Evolutionary conservation across 306 rosid species (phyloP).

Genomic region (Citrullus mucosospermus): DNA sequence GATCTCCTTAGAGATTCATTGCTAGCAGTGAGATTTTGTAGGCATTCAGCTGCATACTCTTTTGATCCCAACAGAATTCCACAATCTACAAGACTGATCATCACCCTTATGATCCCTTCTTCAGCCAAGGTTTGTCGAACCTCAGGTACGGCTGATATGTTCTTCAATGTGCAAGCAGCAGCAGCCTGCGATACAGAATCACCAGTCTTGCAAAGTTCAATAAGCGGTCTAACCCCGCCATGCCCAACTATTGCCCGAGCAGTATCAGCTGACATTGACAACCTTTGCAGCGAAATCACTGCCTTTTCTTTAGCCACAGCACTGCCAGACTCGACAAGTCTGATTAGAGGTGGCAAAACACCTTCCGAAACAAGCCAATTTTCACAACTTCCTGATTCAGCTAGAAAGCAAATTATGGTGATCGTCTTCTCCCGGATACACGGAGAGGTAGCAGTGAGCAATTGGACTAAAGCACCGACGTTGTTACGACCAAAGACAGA

Average conservation of each 20-base stretch:
- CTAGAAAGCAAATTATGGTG: slow-evolving; percentile 58
- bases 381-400: slow-evolving; percentile 60
- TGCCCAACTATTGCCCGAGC: slow-evolving; percentile 82
- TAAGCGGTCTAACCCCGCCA: slow-evolving; percentile 58
- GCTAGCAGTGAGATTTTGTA: slow-evolving; percentile 85
- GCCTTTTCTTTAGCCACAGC: slow-evolving; percentile 71
- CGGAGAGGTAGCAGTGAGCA: slow-evolving; percentile 81
- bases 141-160: slow-evolving; percentile 65
- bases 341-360: slow-evolving; percentile 71
- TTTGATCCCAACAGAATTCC: slow-evolving; percentile 75
- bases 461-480: slow-evolving; percentile 58
- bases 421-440: slow-evolving; percentile 64
- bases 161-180: slow-evolving; percentile 71
- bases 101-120: slow-evolving; percentile 64
- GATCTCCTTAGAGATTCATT: slow-evolving; percentile 56
- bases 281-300: slow-evolving; percentile 58
- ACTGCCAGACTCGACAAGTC: slow-evolving; percentile 82
- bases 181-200: slow-evolving; percentile 90
- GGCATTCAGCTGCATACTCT: slow-evolving; percentile 90
- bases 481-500: slow-evolving; percentile 64
- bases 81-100: slow-evolving; percentile 52
- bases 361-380: slow-evolving; percentile 83
- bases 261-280: slow-evolving; percentile 65
- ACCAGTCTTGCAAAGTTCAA: slow-evolving; percentile 58
- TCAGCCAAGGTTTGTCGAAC: slow-evolving; percentile 63